A percentile compares a stretch with the other conserved stretches of the same genome.
Conservation (phyloP, 2,329 filamentous ascomycete genomes). For the Teratosphaeriaceae sp. region DNA sequence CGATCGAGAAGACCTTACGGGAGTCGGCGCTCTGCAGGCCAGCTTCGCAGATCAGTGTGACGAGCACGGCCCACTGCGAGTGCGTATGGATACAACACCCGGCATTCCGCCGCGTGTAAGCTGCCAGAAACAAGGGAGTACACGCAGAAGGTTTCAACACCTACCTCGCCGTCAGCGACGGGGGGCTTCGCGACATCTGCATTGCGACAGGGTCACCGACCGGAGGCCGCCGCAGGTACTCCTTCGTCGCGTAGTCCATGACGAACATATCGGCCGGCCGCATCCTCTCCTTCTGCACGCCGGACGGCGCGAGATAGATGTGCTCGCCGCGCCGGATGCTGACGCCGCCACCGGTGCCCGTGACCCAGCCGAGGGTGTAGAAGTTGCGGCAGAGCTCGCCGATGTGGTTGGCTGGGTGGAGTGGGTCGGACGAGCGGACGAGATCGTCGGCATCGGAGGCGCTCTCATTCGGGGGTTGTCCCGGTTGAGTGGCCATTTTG, state of each 20-base stretch:
- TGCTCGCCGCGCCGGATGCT: conserved; percentile 71
- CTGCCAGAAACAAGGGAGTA: conserved; percentile 92
- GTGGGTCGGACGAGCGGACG: conserved; percentile 57
- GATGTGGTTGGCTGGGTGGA: conserved; percentile 93
- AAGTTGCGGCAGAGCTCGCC: conserved; percentile 91
- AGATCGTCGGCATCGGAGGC: conserved; percentile 47
- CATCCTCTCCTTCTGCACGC: conserved; percentile 97
- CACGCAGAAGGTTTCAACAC: conserved; percentile 85
- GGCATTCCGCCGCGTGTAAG: conserved; percentile 77
- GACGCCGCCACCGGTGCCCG: conserved; percentile 75
- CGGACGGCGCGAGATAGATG: conserved; percentile 91
- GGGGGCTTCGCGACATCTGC: too few species aligned
- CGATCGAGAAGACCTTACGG: conserved; percentile 73
- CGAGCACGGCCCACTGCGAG: conserved; percentile 95
- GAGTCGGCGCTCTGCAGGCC: conserved; percentile 41
- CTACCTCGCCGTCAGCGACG: conserved; percentile 36
- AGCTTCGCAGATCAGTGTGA: conserved; percentile 79
- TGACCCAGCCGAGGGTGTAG: conserved; percentile 92
- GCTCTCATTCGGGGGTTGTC: too few species aligned
- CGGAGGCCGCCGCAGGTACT: conserved; percentile 47
- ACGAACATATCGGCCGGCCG: conserved; percentile 90
- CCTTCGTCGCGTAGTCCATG: conserved; percentile 65
- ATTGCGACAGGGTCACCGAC: too few species aligned
- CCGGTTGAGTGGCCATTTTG: too few species aligned
- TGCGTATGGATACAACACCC: conserved; percentile 98